phyloP scores from a whole-genome alignment of 441 rosid species.

The Syzygium syzygioides region DNA sequence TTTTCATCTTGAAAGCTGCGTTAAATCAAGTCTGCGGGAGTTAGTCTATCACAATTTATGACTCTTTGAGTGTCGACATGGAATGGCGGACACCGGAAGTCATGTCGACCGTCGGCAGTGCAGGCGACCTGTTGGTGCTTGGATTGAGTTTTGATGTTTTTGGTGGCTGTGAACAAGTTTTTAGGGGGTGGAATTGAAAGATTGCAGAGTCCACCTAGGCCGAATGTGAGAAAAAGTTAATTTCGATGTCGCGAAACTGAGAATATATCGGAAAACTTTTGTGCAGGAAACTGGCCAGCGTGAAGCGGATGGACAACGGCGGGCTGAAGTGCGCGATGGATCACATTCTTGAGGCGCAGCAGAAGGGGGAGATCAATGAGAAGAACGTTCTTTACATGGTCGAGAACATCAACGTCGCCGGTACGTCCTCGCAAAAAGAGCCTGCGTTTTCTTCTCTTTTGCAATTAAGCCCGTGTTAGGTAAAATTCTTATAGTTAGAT shows the following conservation, averaged over 20 bases:
- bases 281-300: constrained; percentile 65
- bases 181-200: neutral
- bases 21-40: neutral
- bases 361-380: constrained; percentile 91
- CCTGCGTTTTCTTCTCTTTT: neutral
- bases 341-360: constrained; percentile 84
- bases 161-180: neutral
- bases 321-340: constrained; percentile 89
- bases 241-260: neutral
- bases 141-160: neutral
- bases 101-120: neutral
- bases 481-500: neutral
- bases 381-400: constrained; percentile 94
- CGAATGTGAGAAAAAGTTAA: fast-evolving
- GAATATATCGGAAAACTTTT: neutral
- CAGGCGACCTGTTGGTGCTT: neutral
- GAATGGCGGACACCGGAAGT: neutral
- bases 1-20: neutral
- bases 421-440: constrained; percentile 10
- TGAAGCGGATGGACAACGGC: constrained; percentile 50
- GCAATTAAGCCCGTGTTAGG: neutral
- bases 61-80: neutral
- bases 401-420: constrained; percentile 96
- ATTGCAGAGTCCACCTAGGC: neutral
- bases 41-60: neutral